phyloP scores from a whole-genome alignment of 106 monocot genomes.

The Hemerocallis citrina region DNA sequence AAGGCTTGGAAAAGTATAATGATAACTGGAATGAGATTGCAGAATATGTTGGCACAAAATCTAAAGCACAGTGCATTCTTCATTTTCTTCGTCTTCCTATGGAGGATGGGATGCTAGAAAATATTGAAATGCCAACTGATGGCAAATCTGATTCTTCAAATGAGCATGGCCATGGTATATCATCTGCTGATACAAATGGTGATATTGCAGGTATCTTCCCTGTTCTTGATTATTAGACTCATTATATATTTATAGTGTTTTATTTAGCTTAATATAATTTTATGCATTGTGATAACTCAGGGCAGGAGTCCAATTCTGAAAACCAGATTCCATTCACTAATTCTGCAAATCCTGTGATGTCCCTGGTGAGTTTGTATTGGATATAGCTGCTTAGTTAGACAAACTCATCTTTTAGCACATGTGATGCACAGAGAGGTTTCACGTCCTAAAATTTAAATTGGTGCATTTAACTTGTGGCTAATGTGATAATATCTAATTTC shows the following conservation, averaged over 20 bases:
- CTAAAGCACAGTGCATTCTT: slow-evolving; percentile 92
- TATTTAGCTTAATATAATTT: background rate
- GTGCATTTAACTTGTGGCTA: no score
- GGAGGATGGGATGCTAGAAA: slow-evolving; percentile 80
- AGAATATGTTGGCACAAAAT: slow-evolving; percentile 88
- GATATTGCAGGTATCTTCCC: slow-evolving; percentile 19
- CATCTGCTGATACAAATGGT: slow-evolving; percentile 43
- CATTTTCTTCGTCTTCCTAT: slow-evolving; percentile 93
- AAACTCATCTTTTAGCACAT: no score
- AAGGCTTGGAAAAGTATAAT: slow-evolving; percentile 76
- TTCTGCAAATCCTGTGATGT: slow-evolving; percentile 89
- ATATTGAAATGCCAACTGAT: slow-evolving; percentile 44
- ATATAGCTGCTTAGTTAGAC: no score
- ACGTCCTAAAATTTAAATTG: no score
- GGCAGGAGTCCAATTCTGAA: slow-evolving; percentile 29
- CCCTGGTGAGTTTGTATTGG: slow-evolving; percentile 45
- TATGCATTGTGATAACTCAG: slow-evolving; percentile 3
- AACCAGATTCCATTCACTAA: slow-evolving; percentile 74
- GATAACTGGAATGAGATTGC: slow-evolving; percentile 97
- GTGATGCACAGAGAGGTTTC: no score
- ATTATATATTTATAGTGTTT: background rate
- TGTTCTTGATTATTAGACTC: background rate
- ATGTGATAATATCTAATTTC: no score
- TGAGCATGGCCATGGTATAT: slow-evolving; percentile 11
- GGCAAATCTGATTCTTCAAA: slow-evolving; percentile 12